phyloP scores from a whole-genome alignment of 2,329 filamentous ascomycete species.

The Anthostomella pinea region DNA sequence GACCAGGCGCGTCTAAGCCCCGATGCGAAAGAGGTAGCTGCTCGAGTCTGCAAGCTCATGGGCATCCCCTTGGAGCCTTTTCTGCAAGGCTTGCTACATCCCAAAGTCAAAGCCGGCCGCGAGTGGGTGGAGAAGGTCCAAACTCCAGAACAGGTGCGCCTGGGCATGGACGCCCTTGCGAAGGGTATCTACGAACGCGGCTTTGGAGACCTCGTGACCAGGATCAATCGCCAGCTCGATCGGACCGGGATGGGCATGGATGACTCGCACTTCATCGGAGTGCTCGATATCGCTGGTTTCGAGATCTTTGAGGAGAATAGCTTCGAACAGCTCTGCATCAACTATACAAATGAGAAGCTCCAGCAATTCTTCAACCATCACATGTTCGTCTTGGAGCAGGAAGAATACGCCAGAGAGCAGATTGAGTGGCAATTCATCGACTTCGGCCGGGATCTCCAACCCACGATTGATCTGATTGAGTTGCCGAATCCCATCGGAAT shows the following conservation, averaged over 20 bases:
- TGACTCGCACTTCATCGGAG: constrained; percentile 93
- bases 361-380: constrained; percentile 99
- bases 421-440: constrained; percentile 99
- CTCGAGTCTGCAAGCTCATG: constrained; percentile 77
- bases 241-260: constrained; percentile 78
- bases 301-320: constrained; percentile 98
- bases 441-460: constrained; percentile 94
- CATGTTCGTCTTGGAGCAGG: constrained; percentile 98
- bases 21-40: constrained; percentile 71
- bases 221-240: constrained; percentile 90
- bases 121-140: constrained; percentile 99
- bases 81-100: constrained; percentile 83
- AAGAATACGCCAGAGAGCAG: constrained; percentile 94
- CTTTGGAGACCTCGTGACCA: constrained; percentile 86
- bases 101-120: constrained; percentile 88
- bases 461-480: constrained; percentile 96
- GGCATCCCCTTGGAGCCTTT: constrained; percentile 85
- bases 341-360: constrained; percentile 98
- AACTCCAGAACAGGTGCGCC: constrained; percentile 90
- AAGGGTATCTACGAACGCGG: constrained; percentile 98
- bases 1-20: constrained; percentile 84
- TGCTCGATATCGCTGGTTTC: constrained; percentile 97
- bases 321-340: constrained; percentile 98
- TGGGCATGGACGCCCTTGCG: constrained; percentile 84
- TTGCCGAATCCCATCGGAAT: constrained; percentile 96